Evolutionary conservation across 2,329 filamentous ascomycete genomes (phyloP).

Genomic region (Byssothecium circinans): DNA sequence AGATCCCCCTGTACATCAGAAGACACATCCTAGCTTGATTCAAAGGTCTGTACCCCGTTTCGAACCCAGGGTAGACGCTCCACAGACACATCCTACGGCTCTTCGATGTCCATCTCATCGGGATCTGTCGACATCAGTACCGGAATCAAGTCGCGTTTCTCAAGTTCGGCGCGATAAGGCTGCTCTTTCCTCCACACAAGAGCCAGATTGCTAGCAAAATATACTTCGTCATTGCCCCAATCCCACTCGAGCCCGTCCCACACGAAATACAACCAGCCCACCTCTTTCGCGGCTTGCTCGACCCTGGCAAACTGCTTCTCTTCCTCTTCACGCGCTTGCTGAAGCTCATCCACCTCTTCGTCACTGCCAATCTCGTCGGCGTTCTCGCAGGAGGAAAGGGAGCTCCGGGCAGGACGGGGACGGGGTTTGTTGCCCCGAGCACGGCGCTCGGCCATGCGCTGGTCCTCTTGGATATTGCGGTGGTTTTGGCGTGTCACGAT

Average conservation of each 20-base stretch:
- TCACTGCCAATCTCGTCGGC: constrained; percentile 21
- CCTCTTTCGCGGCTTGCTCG: constrained; percentile 16
- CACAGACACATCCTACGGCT: neutral
- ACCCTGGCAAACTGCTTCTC: constrained; percentile 13
- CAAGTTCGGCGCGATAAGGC: neutral
- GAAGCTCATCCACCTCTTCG: constrained; percentile 7
- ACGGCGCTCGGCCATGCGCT: constrained; percentile 9
- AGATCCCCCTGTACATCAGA: no score
- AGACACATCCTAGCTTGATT: no score
- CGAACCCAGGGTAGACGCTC: no score
- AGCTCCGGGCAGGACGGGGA: constrained; percentile 21
- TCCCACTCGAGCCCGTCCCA: constrained; percentile 10
- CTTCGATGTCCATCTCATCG: neutral
- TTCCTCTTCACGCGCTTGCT: constrained; percentile 16
- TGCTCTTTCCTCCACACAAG: constrained; percentile 15
- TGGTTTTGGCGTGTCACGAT: constrained; percentile 7
- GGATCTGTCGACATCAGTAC: no score
- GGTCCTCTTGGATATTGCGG: neutral
- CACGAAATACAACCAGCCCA: constrained; percentile 34
- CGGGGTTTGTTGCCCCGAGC: constrained; percentile 16
- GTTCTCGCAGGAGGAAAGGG: constrained; percentile 21
- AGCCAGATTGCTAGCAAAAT: constrained; percentile 17
- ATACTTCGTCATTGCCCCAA: constrained; percentile 20
- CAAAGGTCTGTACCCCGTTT: no score
- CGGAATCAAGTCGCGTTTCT: no score